A percentile compares a stretch with the other conserved stretches of the same genome.
phyloP scores from a whole-genome alignment of 2,329 filamentous ascomycete genomes.

The Trichoderma polysporum region DNA sequence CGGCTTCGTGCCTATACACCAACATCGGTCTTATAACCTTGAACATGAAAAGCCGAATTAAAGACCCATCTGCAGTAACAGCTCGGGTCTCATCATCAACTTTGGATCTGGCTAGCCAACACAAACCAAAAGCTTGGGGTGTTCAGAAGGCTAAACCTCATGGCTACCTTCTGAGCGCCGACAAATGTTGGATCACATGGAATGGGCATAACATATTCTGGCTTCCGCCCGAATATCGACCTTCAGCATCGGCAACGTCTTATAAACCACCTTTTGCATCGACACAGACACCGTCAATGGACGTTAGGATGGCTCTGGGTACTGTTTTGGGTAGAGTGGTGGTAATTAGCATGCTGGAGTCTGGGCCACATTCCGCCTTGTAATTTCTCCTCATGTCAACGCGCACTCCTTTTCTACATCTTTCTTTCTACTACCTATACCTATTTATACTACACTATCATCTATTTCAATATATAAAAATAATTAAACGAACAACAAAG shows the following conservation, averaged over 20 bases:
- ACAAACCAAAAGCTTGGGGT: not conserved
- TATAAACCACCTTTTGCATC: not conserved
- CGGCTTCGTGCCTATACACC: not conserved
- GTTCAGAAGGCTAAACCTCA: too few species aligned
- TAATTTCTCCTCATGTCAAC: too few species aligned
- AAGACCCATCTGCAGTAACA: not conserved
- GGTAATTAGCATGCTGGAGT: not conserved
- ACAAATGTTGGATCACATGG: not conserved
- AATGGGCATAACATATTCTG: not conserved
- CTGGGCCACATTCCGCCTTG: not conserved
- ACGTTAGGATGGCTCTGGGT: not conserved
- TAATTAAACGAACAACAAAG: too few species aligned
- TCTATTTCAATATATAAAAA: too few species aligned
- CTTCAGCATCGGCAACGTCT: not conserved
- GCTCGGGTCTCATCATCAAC: not conserved
- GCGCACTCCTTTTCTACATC: too few species aligned
- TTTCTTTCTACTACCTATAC: too few species aligned
- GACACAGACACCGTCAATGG: not conserved
- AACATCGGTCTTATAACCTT: not conserved
- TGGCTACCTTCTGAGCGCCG: not conserved
- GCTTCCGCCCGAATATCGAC: not conserved
- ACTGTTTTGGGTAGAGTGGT: not conserved
- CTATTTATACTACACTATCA: too few species aligned
- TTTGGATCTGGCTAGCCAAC: not conserved
- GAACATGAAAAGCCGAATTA: not conserved